phyloP scores from a whole-genome alignment of 164 flowering plant genomes.

The Berberis thunbergii region DNA sequence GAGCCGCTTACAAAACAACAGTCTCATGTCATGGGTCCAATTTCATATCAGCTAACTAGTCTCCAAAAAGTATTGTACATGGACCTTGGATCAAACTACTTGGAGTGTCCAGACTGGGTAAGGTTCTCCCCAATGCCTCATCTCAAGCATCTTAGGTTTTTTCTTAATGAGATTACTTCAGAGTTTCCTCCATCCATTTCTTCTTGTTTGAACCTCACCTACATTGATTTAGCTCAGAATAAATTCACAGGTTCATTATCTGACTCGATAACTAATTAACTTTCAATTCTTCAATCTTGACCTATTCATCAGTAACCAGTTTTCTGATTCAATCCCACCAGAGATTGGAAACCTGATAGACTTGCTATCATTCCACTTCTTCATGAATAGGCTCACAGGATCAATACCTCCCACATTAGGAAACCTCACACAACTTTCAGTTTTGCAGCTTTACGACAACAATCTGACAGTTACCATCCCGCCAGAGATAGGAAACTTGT shows the following conservation, averaged over 20 bases:
- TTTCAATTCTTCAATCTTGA: slow-evolving; percentile 24
- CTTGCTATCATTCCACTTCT: slow-evolving; percentile 32
- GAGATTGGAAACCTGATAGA: slow-evolving; percentile 22
- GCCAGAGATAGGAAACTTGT: slow-evolving; percentile 26
- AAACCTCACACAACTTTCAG: slow-evolving; percentile 19
- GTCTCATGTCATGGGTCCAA: slow-evolving; percentile 20
- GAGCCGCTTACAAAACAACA: slow-evolving; percentile 18
- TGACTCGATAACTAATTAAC: slow-evolving; percentile 11
- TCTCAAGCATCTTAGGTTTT: slow-evolving; percentile 22
- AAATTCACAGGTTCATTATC: slow-evolving; percentile 22
- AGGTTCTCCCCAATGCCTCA: slow-evolving; percentile 20
- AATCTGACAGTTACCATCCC: slow-evolving; percentile 36
- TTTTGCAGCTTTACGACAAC: slow-evolving; percentile 23
- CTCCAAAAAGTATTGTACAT: slow-evolving; percentile 28
- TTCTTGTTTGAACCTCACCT: slow-evolving; percentile 20
- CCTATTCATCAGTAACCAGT: slow-evolving; percentile 7
- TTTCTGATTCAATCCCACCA: slow-evolving; percentile 19
- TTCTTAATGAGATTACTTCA: slow-evolving; percentile 10
- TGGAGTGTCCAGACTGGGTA: slow-evolving; percentile 21
- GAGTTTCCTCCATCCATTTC: slow-evolving; percentile 31
- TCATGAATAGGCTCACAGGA: slow-evolving; percentile 49
- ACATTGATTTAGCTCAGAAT: slow-evolving; percentile 30
- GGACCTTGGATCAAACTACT: slow-evolving; percentile 26
- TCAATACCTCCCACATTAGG: slow-evolving; percentile 37
- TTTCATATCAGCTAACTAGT: slow-evolving; percentile 31